A percentile compares a stretch with the other conserved stretches of the same genome.
These are phyloP conservation scores for Fonsecaea multimorphosa DNA, from an alignment of 2,329 filamentous ascomycete genomes.

Conservation along the genomic window DNA sequence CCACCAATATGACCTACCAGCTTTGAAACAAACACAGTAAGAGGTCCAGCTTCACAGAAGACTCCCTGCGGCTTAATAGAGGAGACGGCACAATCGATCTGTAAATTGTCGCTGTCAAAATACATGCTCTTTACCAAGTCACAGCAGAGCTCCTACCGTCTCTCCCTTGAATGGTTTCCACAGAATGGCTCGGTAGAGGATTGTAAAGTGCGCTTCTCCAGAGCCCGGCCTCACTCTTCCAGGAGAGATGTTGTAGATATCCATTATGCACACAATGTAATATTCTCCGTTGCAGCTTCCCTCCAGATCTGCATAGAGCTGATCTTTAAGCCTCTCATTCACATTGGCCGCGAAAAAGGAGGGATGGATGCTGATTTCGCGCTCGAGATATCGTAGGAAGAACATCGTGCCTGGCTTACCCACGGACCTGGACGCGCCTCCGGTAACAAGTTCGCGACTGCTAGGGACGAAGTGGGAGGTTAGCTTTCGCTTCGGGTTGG, in stretches of 20 bases:
- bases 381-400: constrained; percentile 96
- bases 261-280: constrained; percentile 98
- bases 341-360: constrained; percentile 97
- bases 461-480: neutral
- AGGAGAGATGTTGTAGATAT: constrained; percentile 92
- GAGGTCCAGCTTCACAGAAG: constrained; percentile 61
- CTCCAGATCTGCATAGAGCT: constrained; percentile 90
- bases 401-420: constrained; percentile 69
- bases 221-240: constrained; percentile 90
- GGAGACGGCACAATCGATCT: constrained; percentile 93
- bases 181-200: constrained; percentile 92
- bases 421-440: neutral
- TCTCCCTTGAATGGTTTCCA: constrained; percentile 98
- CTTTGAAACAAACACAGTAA: constrained; percentile 61
- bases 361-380: constrained; percentile 91
- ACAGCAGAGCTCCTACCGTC: constrained; percentile 64
- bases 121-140: too few relatives aligned
- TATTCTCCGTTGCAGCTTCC: constrained; percentile 94
- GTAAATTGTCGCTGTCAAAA: constrained; percentile 34
- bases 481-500: constrained; percentile 7
- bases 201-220: constrained; percentile 90
- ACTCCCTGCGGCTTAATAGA: constrained; percentile 90
- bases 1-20: constrained; percentile 14
- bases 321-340: constrained; percentile 85
- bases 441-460: neutral